phyloP scores from a whole-genome alignment of 495 filamentous ascomycete species.

The Elasticomyces elasticus region DNA sequence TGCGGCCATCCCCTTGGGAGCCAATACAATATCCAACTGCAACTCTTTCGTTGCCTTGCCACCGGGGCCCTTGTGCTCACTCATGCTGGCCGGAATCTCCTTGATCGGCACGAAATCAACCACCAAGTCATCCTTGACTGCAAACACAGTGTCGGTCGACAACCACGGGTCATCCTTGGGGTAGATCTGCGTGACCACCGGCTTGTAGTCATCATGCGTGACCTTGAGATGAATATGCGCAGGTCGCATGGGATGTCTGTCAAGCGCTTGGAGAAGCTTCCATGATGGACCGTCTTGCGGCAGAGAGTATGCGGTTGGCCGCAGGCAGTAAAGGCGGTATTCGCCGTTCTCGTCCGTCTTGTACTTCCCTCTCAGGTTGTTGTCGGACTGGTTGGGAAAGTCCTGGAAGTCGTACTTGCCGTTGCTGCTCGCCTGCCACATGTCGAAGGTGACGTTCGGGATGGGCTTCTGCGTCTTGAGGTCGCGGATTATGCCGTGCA shows the following conservation, averaged over 20 bases:
- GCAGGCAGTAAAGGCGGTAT: conserved; percentile 73
- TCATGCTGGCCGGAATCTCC: conserved; percentile 19
- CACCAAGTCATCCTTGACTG: conserved; percentile 55
- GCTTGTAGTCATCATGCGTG: conserved; percentile 33
- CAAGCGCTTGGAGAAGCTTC: conserved; percentile 58
- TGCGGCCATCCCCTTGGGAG: conserved; percentile 22
- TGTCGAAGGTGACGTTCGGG: conserved; percentile 62
- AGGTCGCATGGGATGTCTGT: conserved; percentile 46
- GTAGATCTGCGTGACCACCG: conserved; percentile 56
- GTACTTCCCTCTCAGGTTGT: conserved; percentile 82
- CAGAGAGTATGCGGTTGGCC: conserved; percentile 70
- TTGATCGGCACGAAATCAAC: conserved; percentile 51
- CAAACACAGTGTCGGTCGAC: conserved; percentile 54
- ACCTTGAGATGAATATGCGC: conserved; percentile 37
- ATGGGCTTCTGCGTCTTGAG: conserved; percentile 63
- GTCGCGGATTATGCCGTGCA: conserved; percentile 68
- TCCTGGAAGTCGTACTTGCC: conserved; percentile 88
- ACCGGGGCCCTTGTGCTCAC: conserved; percentile 20
- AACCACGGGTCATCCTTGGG: conserved; percentile 52
- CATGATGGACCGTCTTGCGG: conserved; percentile 67
- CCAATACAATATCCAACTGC: conserved; percentile 29
- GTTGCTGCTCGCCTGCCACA: conserved; percentile 80
- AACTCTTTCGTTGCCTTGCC: conserved; percentile 28
- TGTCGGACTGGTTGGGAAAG: conserved; percentile 57
- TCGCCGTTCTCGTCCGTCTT: conserved; percentile 62